Base-by-base conservation (phyloP, 768 basidiomycete genomes). In the Termitomyces sp. region DNA sequence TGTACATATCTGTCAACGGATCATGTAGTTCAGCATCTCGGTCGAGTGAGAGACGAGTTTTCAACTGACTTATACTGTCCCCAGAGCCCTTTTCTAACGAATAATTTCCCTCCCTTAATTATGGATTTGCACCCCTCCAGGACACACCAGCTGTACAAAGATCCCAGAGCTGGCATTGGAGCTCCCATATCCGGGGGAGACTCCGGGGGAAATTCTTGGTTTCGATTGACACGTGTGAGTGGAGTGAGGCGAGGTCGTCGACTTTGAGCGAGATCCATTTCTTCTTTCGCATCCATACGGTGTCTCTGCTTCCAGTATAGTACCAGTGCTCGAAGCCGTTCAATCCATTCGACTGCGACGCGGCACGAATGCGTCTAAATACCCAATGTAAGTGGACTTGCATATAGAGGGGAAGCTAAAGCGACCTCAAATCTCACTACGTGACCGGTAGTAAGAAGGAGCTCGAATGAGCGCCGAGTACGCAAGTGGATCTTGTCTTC, bases 111-210 rank as follows among this genome's bases (percentile, higher is more conserved):
- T 8, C 83, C 78, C 66, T 86, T 87, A 42, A 86, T 69, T 49
- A 95, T 84, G 6, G 91, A 79, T 59, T 84, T 82, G 66, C 96
- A 98, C 0, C 84, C 86, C 39, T 89, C 83, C 61, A 95, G 69
- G 2, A 88, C 78, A 67, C 96, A 98, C 94, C 92, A 94, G 65
- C 91, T 90, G 78, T 91, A 95, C 47, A 94, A 70, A 0, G 80
- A 76, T 50, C 81, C 75, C 49, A 95, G 73, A 13, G 83, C 80
- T 4, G 85, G 80, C 42, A 84, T 73, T 8, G 81, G 77, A 11
- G 78, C 75, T 24, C 83, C 82, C 16, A 78, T 73, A 65, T 85
- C 80, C 1, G 76, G 72, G 1, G 83, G 81, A 12, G 80, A 70
- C 61, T 84, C 83, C n/a, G 81, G 81, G 24, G 76, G 74, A 22